These are phyloP conservation scores for Eremomyces bilateralis DNA, from an alignment of 495 filamentous ascomycete genomes.

Conservation along the genomic window DNA sequence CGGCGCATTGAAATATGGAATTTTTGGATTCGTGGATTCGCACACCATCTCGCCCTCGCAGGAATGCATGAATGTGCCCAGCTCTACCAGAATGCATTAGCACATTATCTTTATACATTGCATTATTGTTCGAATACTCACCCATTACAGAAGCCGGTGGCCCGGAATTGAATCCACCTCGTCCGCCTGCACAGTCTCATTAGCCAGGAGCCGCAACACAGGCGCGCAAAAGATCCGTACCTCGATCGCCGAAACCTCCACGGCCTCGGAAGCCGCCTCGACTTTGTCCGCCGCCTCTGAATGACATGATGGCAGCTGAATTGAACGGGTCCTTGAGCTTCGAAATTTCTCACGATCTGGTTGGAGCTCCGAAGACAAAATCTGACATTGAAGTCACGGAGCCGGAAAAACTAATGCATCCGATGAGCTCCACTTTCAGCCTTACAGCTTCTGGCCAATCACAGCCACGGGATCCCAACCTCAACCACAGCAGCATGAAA, in stretches of 20 bases:
- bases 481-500: no score
- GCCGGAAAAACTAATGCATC: no score
- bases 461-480: no score
- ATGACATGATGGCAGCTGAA: slow-evolving; percentile 13
- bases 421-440: no score
- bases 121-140: slow-evolving; percentile 9
- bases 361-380: no score
- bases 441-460: no score
- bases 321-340: not conserved
- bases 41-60: slow-evolving; percentile 95
- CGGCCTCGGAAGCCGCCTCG: slow-evolving; percentile 12
- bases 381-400: no score
- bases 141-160: slow-evolving; percentile 5
- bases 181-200: slow-evolving; percentile 24
- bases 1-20: slow-evolving; percentile 96
- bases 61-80: slow-evolving; percentile 82
- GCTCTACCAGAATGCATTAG: slow-evolving; percentile 33
- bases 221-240: not conserved
- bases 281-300: slow-evolving; percentile 17
- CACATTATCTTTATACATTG: no score
- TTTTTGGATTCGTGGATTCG: slow-evolving; percentile 79
- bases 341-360: slow-evolving; percentile 3
- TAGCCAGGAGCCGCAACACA: slow-evolving; percentile 4
- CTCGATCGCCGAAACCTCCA: slow-evolving; percentile 9
- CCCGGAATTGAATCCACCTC: slow-evolving; percentile 30